Evolutionary conservation across 31 red algal genomes (phyloP).

Genomic region (Asparagopsis taxiformis): DNA sequence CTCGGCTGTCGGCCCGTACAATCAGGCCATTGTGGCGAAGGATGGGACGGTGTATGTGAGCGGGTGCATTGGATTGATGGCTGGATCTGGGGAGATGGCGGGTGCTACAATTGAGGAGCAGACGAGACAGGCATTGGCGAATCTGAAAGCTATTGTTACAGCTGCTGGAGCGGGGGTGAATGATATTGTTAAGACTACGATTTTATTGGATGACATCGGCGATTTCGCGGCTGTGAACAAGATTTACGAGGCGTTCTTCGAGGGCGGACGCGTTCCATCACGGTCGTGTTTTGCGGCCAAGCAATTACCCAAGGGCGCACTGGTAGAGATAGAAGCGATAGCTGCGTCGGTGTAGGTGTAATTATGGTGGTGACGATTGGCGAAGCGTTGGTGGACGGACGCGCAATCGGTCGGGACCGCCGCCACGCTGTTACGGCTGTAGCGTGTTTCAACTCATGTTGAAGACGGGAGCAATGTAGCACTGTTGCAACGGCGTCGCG

Average conservation of each 20-base stretch:
- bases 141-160: slow-evolving; percentile 74
- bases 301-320: slow-evolving; percentile 77
- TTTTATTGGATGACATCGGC: slow-evolving; percentile 83
- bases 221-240: slow-evolving; percentile 90
- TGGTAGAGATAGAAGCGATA: slow-evolving; percentile 90
- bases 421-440: too few species aligned
- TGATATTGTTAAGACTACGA: slow-evolving; percentile 79
- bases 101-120: slow-evolving; percentile 68
- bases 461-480: too few species aligned
- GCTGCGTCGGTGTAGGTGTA: too few species aligned
- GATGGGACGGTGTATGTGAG: slow-evolving; percentile 89
- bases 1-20: slow-evolving; percentile 92
- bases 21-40: slow-evolving; percentile 71
- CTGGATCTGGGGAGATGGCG: slow-evolving; percentile 56
- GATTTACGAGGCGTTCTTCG: slow-evolving; percentile 77
- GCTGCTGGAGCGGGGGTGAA: slow-evolving; percentile 44
- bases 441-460: too few species aligned
- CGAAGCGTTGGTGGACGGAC: too few species aligned
- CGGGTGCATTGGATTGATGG: slow-evolving; percentile 90
- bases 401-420: too few species aligned
- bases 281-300: slow-evolving; percentile 88
- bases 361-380: too few species aligned
- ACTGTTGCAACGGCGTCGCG: too few species aligned
- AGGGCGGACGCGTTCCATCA: slow-evolving; percentile 40
- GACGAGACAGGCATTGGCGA: slow-evolving; percentile 82